Base-by-base conservation (phyloP, 2,329 filamentous ascomycete species). In the Fusarium proliferatum region DNA sequence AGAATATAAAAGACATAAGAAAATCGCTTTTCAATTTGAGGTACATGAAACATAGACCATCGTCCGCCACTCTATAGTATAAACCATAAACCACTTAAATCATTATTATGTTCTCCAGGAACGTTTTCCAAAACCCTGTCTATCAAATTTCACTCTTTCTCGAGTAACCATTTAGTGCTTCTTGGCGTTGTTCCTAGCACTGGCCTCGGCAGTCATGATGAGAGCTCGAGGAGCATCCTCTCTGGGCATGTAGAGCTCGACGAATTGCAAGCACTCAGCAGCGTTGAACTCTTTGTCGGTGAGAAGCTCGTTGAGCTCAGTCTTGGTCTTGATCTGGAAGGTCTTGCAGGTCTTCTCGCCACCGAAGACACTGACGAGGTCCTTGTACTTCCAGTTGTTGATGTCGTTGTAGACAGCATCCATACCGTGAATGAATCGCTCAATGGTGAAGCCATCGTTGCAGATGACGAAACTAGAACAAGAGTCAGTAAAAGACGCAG, bases 401-500 rank as follows among this genome's bases (percentile, higher is more conserved):
- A 97, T 91, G 79, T 97, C 93, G 79, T 97, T 97, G 85, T 97
- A 97, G 33, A 80, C 81, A 38, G 89, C 93, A 13, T 95, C 86
- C 90, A 92, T 92, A 60, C 94, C 94, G 82, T 97, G 94, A 78
- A 97, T 97, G 81, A 90, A 93, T 36, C 95, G 90, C 84, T 97
- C 95, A 80, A 97, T 96, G 15, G 94, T 96, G 84, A 93, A 97
- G 16, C 95, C 95, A 45, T 95, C 90, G 80, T 97, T 97, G 86
- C 93, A 94, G 75, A 97, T 92, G 71, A 96, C 87, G 80, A 97
- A 96, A 71, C 89, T 90, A 62, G 8, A 41, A 39, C 17, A n/a
- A 57, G 11, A 46, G 64, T 81, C 69, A 81, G 75, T 53, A 55
- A n/a, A 34, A 23, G 34, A 28, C 19, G 10, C 39, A 21, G 41